phyloP scores from a whole-genome alignment of 2,329 filamentous ascomycete genomes.

The Lasiodiplodia citricola region DNA sequence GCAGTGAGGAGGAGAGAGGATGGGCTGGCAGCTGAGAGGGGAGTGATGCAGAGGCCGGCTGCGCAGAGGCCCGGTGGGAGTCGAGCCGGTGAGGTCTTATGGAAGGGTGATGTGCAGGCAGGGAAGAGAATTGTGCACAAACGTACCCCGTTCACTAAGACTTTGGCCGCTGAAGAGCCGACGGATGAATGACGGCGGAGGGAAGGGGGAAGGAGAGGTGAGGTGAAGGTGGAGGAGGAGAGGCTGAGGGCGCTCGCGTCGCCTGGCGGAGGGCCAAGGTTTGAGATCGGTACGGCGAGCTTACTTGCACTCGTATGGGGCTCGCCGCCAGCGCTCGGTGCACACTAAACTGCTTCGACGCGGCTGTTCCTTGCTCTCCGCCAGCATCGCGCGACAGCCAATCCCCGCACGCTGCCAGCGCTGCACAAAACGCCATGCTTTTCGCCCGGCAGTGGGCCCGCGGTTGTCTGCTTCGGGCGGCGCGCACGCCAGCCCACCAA shows the following conservation, averaged over 20 bases:
- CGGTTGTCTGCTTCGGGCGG: constrained; percentile 15
- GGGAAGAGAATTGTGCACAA: constrained; percentile 27
- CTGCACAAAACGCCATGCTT: constrained; percentile 26
- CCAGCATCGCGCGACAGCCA: constrained; percentile 28
- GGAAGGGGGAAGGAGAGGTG: constrained; percentile 25
- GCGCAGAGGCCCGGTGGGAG: constrained; percentile 17
- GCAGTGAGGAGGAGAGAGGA: constrained; percentile 6
- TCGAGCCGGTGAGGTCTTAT: constrained; percentile 25
- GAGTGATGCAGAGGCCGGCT: constrained; percentile 21
- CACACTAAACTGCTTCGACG: constrained; percentile 26
- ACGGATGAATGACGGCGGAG: constrained; percentile 31
- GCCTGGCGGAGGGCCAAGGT: constrained; percentile 23
- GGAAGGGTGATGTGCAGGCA: constrained; percentile 25
- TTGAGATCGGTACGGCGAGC: constrained; percentile 27
- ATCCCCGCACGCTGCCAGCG: constrained; percentile 27
- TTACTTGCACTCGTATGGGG: constrained; percentile 30
- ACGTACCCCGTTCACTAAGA: constrained; percentile 28
- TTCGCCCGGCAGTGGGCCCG: constrained; percentile 18
- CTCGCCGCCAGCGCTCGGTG: constrained; percentile 19
- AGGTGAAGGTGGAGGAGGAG: constrained; percentile 36
- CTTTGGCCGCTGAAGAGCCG: constrained; percentile 28
- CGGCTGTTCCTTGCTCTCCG: constrained; percentile 28
- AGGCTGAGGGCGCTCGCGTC: constrained; percentile 32
- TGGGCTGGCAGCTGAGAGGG: constrained; percentile 4
- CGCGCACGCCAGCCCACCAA: constrained; percentile 17